These are phyloP conservation scores for Coelastrella sp. DNA, from an alignment of 139 green algal genomes.

Conservation along the genomic window DNA sequence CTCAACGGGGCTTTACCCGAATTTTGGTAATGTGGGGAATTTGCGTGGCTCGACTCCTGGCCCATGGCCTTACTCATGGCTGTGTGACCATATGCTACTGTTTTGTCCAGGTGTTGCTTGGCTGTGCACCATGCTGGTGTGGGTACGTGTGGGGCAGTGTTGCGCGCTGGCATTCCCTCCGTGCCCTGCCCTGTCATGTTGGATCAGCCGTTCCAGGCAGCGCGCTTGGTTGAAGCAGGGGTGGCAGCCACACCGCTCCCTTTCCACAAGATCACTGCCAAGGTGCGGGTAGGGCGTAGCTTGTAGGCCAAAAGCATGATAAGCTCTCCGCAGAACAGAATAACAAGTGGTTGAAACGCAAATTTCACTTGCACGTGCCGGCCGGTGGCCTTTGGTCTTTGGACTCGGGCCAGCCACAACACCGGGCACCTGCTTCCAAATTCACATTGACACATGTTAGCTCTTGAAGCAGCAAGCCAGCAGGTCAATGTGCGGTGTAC, in stretches of 20 bases:
- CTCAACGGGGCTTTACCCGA: too few relatives aligned
- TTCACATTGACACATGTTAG: too few relatives aligned
- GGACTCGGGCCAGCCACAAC: too few relatives aligned
- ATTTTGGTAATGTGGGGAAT: too few relatives aligned
- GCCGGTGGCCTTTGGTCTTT: too few relatives aligned
- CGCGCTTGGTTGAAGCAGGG: slow-evolving; percentile 22
- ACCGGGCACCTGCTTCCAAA: too few relatives aligned
- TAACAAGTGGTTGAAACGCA: too few relatives aligned
- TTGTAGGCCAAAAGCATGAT: not conserved
- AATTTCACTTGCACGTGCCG: too few relatives aligned
- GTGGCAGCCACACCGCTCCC: slow-evolving; percentile 14
- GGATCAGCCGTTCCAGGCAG: slow-evolving; percentile 37
- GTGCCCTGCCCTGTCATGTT: slow-evolving; percentile 47
- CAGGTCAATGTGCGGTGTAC: not conserved
- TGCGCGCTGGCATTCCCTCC: not conserved
- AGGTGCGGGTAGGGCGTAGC: too few relatives aligned
- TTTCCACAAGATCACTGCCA: slow-evolving; percentile 16
- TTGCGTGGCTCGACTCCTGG: too few relatives aligned
- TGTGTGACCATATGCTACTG: not conserved
- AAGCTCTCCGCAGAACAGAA: not conserved
- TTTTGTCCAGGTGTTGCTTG: not conserved
- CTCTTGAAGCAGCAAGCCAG: too few relatives aligned
- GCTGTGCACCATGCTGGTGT: not conserved
- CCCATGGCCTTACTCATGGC: too few relatives aligned
- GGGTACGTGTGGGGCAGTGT: not conserved